These are phyloP conservation scores for Trichoderma lentiforme DNA, from an alignment of 2,329 filamentous ascomycete species.

Conservation along the genomic window DNA sequence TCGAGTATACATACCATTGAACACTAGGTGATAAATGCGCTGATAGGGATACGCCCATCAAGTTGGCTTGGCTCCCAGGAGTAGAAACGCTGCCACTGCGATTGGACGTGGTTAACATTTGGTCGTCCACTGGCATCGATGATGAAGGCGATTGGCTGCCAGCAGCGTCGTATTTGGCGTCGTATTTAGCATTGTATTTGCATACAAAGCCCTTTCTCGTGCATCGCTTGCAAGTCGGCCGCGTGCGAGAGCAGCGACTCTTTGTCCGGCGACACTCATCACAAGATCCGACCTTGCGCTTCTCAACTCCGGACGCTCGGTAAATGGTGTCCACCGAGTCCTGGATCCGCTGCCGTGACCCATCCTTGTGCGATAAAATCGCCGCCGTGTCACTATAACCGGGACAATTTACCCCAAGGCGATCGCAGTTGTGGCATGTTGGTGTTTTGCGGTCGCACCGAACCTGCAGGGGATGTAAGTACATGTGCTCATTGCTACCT, in stretches of 20 bases:
- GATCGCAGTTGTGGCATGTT: constrained; percentile 9
- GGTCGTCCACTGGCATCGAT: neutral
- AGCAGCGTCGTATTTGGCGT: neutral
- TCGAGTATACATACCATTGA: neutral
- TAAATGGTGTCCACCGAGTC: constrained; percentile 11
- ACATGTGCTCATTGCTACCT: neutral
- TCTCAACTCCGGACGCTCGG: constrained; percentile 9
- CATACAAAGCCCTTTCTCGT: constrained; percentile 1
- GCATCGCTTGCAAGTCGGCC: constrained; percentile 3
- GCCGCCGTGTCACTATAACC: constrained; percentile 6
- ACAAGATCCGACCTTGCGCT: constrained; percentile 8
- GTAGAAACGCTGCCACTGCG: neutral
- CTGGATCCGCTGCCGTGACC: neutral
- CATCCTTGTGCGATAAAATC: neutral
- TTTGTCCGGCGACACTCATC: constrained; percentile 8
- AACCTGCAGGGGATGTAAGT: constrained; percentile 9
- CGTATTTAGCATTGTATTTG: constrained; percentile 11
- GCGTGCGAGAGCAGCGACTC: constrained; percentile 8
- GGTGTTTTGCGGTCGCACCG: constrained; percentile 12
- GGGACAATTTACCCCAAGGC: constrained; percentile 8
- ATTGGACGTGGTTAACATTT: neutral
- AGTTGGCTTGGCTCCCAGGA: neutral
- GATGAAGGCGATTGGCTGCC: neutral
- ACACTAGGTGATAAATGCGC: neutral
- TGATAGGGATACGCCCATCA: neutral